Evolutionary conservation across 306 rosid species (phyloP).

Genomic region (Pyrus pyrifolia): DNA sequence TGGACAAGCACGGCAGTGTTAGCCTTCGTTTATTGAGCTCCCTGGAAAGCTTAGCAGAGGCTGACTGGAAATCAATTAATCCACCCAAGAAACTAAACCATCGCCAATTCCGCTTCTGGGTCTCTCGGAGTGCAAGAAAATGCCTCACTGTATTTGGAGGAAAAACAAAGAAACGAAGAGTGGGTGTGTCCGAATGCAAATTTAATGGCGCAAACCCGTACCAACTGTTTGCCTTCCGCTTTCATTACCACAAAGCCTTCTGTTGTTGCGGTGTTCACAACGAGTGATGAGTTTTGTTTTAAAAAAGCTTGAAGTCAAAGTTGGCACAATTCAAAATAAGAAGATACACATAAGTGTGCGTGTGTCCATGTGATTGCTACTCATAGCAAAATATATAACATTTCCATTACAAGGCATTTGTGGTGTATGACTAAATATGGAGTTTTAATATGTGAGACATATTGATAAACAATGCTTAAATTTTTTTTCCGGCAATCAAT

Average conservation of each 20-base stretch:
- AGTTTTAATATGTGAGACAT: neutral
- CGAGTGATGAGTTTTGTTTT: neutral
- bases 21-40: conserved; percentile 23
- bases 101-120: conserved; percentile 22
- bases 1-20: conserved; percentile 26
- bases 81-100: conserved; percentile 20
- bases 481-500: neutral
- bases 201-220: conserved; percentile 26
- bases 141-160: conserved; percentile 33
- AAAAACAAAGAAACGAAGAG: conserved; percentile 1
- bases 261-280: conserved; percentile 38
- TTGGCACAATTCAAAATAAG: neutral
- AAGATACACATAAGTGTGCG: too few species aligned
- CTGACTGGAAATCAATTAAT: conserved; percentile 31
- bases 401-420: neutral
- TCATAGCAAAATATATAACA: neutral
- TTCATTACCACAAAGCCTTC: conserved; percentile 40
- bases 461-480: neutral
- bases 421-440: neutral
- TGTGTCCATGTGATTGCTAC: neutral
- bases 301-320: neutral
- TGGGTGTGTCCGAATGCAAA: conserved; percentile 32
- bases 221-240: conserved; percentile 37
- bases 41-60: conserved; percentile 23
- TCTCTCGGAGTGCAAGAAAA: conserved; percentile 27